Percentiles rank a stretch among this genome's conserved stretches.
Conservation (phyloP, 345 rosid genomes). For the Pseudoturritis turrita region DNA sequence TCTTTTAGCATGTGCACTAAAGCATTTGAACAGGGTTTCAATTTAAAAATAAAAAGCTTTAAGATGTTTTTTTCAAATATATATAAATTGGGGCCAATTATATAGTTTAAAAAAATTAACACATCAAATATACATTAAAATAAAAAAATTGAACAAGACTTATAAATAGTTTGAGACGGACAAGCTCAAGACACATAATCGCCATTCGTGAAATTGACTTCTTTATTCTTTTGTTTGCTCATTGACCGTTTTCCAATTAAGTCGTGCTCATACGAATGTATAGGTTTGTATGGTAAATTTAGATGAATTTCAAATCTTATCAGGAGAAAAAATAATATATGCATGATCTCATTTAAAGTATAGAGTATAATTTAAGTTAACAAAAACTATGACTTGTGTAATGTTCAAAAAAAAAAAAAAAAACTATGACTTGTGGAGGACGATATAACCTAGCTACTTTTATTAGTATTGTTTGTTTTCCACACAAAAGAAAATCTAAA, state of each 20-base stretch:
- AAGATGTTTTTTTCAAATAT: too few relatives aligned
- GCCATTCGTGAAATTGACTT: background rate
- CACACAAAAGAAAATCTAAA: background rate
- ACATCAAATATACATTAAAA: too few relatives aligned
- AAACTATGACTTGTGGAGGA: slow-evolving; percentile 17
- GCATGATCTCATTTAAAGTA: background rate
- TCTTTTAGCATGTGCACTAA: too few relatives aligned
- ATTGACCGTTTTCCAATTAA: background rate
- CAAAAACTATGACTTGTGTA: slow-evolving; percentile 9
- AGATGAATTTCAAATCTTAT: background rate
- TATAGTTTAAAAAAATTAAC: too few relatives aligned
- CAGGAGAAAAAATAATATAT: background rate
- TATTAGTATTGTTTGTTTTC: background rate
- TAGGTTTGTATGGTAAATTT: background rate
- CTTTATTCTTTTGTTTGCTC: background rate
- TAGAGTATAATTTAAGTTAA: background rate
- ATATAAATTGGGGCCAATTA: too few relatives aligned
- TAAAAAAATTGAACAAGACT: too few relatives aligned
- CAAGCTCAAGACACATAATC: background rate
- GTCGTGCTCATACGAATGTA: background rate
- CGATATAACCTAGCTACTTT: slow-evolving; percentile 9
- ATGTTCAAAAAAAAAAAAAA: too few relatives aligned
- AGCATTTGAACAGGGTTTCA: too few relatives aligned
- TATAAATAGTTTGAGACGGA: too few relatives aligned
- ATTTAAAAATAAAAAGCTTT: too few relatives aligned